Evolutionary conservation across 352 stramenopile genomes (phyloP), one percentile per base, ranked within the genome.

Genomic region (Globisporangium recalcitrans): DNA sequence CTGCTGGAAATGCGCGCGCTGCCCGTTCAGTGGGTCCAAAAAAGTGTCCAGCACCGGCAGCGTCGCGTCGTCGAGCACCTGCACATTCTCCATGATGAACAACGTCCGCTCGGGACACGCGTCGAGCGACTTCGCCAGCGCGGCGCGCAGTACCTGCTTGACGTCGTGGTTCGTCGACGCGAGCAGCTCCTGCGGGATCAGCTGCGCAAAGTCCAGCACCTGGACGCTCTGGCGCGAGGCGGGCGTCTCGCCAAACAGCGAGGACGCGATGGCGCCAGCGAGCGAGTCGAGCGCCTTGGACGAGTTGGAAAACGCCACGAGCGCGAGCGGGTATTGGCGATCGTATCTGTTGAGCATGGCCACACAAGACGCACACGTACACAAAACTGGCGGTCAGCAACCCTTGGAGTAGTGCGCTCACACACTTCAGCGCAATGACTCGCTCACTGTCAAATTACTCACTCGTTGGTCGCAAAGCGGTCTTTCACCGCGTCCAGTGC

Each of bases 11-110:
- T 81, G 77, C 14, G 74, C 81, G 44, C 81, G 79, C 16, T 72
- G 73, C 68, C 81, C 81, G 55, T 90, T 90, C 24, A 90, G 65
- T 38, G 81, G 81, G 47, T 90, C 81, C 24, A 90, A 55, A 42
- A 90, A 88, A 34, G 85, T 70, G 62, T 90, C 81, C 11, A 90
- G 67, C 47, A 87, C 71, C 0, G 81, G 77, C 22, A 90, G 66
- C 55, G 72, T 64, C 3, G 62, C 71, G 47, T 74, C 74, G 54
- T 81, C 71, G 52, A 85, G 60, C 46, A 59, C 52, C 42, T 87
- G 75, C 4, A 85, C 64, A 47, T 85, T 80, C 21, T 77, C 67
- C 24, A 90, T 44, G 24, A 90, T 54, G 29, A 88, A 76, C 16
- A 90, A 56, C 26, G 59, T 85, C 52, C 81, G 81, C 31, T 76